These are phyloP conservation scores for Aspergillus pseudonomiae DNA, from an alignment of 2,329 filamentous ascomycete species.

Conservation along the genomic window DNA sequence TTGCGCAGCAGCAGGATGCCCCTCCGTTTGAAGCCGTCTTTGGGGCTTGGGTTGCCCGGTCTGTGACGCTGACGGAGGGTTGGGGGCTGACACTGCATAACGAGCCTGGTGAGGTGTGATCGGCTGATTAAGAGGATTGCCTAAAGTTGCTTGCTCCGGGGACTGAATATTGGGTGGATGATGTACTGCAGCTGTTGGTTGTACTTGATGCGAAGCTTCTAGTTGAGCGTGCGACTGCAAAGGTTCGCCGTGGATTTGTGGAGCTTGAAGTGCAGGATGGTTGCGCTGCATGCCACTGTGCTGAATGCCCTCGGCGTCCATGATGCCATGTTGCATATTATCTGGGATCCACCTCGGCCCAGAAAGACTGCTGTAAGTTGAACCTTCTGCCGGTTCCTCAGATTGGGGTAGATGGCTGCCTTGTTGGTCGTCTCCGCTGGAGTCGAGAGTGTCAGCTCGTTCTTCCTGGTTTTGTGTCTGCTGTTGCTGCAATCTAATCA, in stretches of 20 bases:
- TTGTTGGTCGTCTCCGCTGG: slow-evolving; percentile 30
- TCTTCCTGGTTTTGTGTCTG: slow-evolving; percentile 28
- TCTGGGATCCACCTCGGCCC: slow-evolving; percentile 39
- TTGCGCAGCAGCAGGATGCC: slow-evolving; percentile 32
- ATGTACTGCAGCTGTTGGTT: slow-evolving; percentile 18
- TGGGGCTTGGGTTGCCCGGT: slow-evolving; percentile 27
- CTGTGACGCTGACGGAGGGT: slow-evolving; percentile 23
- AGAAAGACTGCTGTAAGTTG: slow-evolving; percentile 30
- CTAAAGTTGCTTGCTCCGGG: slow-evolving; percentile 26
- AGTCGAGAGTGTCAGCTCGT: slow-evolving; percentile 24
- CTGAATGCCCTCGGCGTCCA: slow-evolving; percentile 29
- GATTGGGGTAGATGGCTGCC: slow-evolving; percentile 28
- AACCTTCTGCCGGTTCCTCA: slow-evolving; percentile 30
- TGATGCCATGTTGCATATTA: slow-evolving; percentile 28
- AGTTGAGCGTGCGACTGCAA: slow-evolving; percentile 20
- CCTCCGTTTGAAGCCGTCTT: slow-evolving; percentile 26
- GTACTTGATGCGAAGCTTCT: slow-evolving; percentile 19
- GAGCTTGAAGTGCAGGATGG: slow-evolving; percentile 19
- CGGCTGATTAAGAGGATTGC: slow-evolving; percentile 26
- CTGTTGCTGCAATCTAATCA: slow-evolving; percentile 39
- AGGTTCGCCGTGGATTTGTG: slow-evolving; percentile 25
- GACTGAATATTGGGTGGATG: slow-evolving; percentile 26
- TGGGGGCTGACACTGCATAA: slow-evolving; percentile 25
- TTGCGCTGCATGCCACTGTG: slow-evolving; percentile 27
- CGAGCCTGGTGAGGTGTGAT: slow-evolving; percentile 27